Evolutionary conservation across 768 basidiomycete species (phyloP).

Genomic region (Macrocybe gigantea): DNA sequence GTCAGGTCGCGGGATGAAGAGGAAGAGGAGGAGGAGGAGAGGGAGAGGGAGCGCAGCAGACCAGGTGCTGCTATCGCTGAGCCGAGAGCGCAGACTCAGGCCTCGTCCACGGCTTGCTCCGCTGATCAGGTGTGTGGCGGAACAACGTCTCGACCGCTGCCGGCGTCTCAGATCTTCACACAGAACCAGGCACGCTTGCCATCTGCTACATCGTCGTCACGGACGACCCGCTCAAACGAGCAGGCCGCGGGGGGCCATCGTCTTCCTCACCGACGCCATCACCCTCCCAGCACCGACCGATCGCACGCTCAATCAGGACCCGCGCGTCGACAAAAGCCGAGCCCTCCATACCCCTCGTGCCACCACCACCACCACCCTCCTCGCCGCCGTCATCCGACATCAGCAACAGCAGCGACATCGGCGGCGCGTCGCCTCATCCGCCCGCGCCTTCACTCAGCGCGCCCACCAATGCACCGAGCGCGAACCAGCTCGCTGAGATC

Average conservation of each 20-base stretch:
- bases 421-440: constrained; percentile 20
- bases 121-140: too few relatives aligned
- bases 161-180: too few relatives aligned
- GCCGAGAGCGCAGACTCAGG: too few relatives aligned
- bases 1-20: constrained; percentile 72
- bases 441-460: constrained; percentile 3
- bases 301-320: too few relatives aligned
- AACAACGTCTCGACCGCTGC: too few relatives aligned
- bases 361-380: constrained; percentile 21
- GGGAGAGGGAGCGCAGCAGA: constrained; percentile 39
- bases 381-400: constrained; percentile 27
- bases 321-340: constrained; percentile 2
- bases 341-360: constrained; percentile 13
- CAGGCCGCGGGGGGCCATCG: too few relatives aligned
- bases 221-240: too few relatives aligned
- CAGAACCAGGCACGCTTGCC: too few relatives aligned
- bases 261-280: too few relatives aligned
- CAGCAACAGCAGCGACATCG: constrained; percentile 15
- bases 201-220: too few relatives aligned
- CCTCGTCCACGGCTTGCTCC: too few relatives aligned
- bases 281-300: too few relatives aligned
- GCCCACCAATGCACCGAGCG: constrained; percentile 12
- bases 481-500: constrained; percentile 22
- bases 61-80: not conserved
- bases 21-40: constrained; percentile 77